Evolutionary conservation across 164 flowering plant genomes (phyloP).

Genomic region (Berberis thunbergii): DNA sequence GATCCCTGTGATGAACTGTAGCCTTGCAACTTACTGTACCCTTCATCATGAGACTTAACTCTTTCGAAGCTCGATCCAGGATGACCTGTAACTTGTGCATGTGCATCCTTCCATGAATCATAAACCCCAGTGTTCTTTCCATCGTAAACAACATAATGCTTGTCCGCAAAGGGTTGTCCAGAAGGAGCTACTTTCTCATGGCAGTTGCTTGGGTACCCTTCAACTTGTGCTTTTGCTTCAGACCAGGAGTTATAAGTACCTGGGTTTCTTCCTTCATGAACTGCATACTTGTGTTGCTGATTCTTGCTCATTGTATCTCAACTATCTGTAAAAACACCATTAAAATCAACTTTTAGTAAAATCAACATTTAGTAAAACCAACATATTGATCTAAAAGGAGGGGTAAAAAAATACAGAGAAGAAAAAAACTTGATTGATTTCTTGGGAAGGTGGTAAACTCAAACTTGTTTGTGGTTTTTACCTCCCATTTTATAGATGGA

Average conservation of each 20-base stretch:
- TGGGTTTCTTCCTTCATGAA: background rate
- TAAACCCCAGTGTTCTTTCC: constrained; percentile 2
- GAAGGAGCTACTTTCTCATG: constrained; percentile 1
- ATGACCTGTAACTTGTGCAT: background rate
- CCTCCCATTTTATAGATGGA: too few relatives aligned
- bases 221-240: constrained; percentile 4
- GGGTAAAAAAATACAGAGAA: too few relatives aligned
- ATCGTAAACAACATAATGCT: background rate
- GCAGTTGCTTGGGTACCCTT: constrained; percentile 3
- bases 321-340: too few relatives aligned
- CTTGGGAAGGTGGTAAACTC: too few relatives aligned
- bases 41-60: background rate
- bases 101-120: background rate
- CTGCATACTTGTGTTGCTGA: background rate
- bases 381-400: too few relatives aligned
- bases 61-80: background rate
- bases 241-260: background rate
- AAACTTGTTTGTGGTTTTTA: too few relatives aligned
- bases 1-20: background rate
- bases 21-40: background rate
- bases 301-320: background rate
- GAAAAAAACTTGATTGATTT: too few relatives aligned
- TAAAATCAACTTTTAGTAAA: too few relatives aligned
- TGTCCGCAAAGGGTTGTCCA: background rate
- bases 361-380: too few relatives aligned